Percentiles rank a stretch among this genome's conserved stretches.
phyloP scores from a whole-genome alignment of 2,329 filamentous ascomycete species.

The Esteya vermicola region DNA sequence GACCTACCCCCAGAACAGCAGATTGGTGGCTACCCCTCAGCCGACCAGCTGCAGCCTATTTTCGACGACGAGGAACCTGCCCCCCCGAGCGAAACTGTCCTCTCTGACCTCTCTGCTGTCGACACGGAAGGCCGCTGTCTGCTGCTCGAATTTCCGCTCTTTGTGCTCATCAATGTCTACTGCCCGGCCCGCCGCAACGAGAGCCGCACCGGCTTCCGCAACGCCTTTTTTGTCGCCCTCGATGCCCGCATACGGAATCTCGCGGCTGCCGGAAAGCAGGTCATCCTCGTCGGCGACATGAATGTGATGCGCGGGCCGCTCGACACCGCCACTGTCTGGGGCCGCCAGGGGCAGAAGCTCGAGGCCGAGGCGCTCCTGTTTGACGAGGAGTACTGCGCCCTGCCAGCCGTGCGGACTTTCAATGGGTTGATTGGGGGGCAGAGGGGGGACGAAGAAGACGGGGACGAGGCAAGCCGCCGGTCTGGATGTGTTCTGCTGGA shows the following conservation, averaged over 20 bases:
- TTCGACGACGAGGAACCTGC: not conserved
- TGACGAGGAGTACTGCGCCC: constrained; percentile 54
- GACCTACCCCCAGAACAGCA: constrained; percentile 59
- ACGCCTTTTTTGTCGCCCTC: constrained; percentile 64
- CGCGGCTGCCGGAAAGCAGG: constrained; percentile 62
- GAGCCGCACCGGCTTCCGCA: constrained; percentile 63
- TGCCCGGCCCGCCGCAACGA: constrained; percentile 83
- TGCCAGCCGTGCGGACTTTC: constrained; percentile 63
- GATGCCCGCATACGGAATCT: constrained; percentile 80
- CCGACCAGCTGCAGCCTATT: constrained; percentile 45
- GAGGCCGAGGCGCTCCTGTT: constrained; percentile 53
- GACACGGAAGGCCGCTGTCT: constrained; percentile 90
- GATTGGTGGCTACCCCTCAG: constrained; percentile 78
- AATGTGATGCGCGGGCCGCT: constrained; percentile 60
- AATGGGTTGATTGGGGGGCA: constrained; percentile 82
- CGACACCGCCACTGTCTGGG: constrained; percentile 56
- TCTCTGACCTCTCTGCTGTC: constrained; percentile 49
- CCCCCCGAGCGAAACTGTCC: constrained; percentile 33
- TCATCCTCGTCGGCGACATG: constrained; percentile 76
- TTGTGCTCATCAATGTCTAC: constrained; percentile 87
- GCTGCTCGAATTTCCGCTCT: constrained; percentile 83
- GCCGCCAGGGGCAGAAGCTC: constrained; percentile 40
- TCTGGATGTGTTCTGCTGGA: constrained; percentile 82
- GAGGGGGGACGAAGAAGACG: constrained; percentile 44
- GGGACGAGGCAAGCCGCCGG: constrained; percentile 45